Base-by-base conservation (phyloP, 179 eudicot genomes). In the Silene noctiflora region DNA sequence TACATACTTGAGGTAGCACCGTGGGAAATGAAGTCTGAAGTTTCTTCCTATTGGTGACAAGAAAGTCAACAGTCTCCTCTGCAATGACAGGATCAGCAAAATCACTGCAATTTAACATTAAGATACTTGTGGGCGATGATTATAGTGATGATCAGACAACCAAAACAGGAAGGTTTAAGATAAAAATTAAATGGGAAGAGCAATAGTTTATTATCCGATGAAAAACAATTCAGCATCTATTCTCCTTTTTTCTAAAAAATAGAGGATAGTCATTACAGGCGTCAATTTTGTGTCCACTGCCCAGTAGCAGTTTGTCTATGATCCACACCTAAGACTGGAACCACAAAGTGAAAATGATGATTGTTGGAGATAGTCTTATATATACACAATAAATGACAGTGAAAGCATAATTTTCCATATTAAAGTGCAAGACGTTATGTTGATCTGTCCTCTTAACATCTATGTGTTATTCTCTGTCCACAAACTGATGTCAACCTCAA, bases 51-150 rank as follows among this genome's bases (percentile, higher is more conserved):
- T 93, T 95, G 61, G 73, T 69, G 75, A 82, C 75, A 61, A 95
- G 89, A 83, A 93, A 95, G 55, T 87, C 86, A 13, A 93, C 78
- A 21, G 97, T 89, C 55, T 93, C 96, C 77, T 93, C 96, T 67
- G 98, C 94, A 88, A 90, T 87, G 84, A 81, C 86, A 83, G 97
- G 90, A 79, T 95, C 99, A 53, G 99, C 91, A 81, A 95, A 95
- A 83, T 95, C 99, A 80, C 99, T 95, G 95, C 87, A 86, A 83
- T 29, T 42, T 72, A 76, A 66, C 53, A 72, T 64, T 22, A 82
- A 35, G 17, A 60, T 44, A 67, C 61, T 19, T 67, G 17, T 58
- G 51, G 56, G 56, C 22, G 58, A 27, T 71, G 56, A 46, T 62
- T 35, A 27, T 55, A 69, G 53, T 12, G 31, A 39, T 24, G 17